Conservation (phyloP, 2,329 filamentous ascomycete species). For the Penicillium sp. region DNA sequence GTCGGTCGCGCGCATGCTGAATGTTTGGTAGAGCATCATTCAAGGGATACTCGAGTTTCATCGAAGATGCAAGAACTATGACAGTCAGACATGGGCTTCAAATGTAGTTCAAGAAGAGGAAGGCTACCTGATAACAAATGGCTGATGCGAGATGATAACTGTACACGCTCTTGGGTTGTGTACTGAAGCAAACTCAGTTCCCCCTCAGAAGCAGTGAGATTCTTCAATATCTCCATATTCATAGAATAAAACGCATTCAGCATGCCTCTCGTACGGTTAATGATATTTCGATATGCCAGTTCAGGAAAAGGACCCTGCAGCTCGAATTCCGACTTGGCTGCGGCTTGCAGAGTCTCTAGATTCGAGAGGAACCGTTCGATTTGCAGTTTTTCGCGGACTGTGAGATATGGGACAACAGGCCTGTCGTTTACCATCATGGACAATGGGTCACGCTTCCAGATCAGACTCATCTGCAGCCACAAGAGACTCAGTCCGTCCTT, state of each 20-base stretch:
- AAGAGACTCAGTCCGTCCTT: constrained; percentile 86
- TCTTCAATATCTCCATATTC: constrained; percentile 85
- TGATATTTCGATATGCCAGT: constrained; percentile 66
- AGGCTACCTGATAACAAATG: constrained; percentile 67
- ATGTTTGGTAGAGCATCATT: constrained; percentile 85
- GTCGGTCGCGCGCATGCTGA: constrained; percentile 70
- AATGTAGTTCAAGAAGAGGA: background rate
- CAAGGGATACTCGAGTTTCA: constrained; percentile 92
- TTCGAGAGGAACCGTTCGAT: constrained; percentile 74
- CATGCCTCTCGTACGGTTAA: constrained; percentile 76
- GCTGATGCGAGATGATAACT: constrained; percentile 83
- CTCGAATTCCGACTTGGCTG: constrained; percentile 82
- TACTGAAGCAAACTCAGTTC: constrained; percentile 77
- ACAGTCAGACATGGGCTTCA: background rate
- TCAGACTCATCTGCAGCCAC: constrained; percentile 89
- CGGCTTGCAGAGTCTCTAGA: constrained; percentile 67
- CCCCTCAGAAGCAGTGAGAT: constrained; percentile 68
- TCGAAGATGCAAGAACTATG: constrained; percentile 77
- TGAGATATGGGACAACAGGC: constrained; percentile 69
- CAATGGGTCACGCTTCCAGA: constrained; percentile 92
- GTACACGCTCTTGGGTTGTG: constrained; percentile 72
- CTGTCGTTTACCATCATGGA: constrained; percentile 62
- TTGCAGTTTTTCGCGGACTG: constrained; percentile 79
- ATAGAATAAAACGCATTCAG: constrained; percentile 94
- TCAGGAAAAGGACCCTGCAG: constrained; percentile 81